These are phyloP conservation scores for Chloris gayana DNA, from an alignment of 176 grass and related monocot species.

Conservation along the genomic window DNA sequence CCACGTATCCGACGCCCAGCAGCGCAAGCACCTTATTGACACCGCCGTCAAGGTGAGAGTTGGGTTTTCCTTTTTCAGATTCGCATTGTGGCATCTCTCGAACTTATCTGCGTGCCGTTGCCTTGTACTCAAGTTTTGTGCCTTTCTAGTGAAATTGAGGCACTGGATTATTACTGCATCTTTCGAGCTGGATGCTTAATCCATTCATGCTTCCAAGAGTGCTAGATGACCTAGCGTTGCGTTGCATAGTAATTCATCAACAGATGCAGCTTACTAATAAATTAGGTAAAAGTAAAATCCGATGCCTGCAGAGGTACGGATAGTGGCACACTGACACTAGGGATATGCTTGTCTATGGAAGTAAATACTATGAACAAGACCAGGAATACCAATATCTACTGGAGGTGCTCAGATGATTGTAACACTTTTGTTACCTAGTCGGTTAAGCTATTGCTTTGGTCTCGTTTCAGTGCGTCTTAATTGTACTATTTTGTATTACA, in stretches of 20 bases:
- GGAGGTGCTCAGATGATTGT: neutral
- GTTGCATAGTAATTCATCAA: neutral
- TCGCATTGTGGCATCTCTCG: neutral
- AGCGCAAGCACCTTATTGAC: constrained; percentile 79
- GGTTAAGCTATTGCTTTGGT: neutral
- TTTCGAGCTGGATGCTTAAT: neutral
- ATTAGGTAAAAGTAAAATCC: neutral
- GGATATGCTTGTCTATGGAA: neutral
- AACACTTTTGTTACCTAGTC: neutral
- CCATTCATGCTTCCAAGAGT: neutral
- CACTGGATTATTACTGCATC: neutral
- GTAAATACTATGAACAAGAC: neutral
- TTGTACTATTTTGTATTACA: neutral
- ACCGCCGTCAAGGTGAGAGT: constrained; percentile 66
- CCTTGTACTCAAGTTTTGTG: neutral
- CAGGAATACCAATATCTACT: neutral
- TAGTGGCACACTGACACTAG: neutral
- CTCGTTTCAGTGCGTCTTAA: neutral
- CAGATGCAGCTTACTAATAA: neutral
- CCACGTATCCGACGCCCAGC: constrained; percentile 79
- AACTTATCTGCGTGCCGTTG: neutral
- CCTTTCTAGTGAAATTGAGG: neutral
- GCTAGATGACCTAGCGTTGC: no score
- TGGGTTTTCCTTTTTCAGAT: neutral
- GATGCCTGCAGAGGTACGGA: neutral